Conservation (phyloP, 495 filamentous ascomycete species). For the Niebla homalea region DNA sequence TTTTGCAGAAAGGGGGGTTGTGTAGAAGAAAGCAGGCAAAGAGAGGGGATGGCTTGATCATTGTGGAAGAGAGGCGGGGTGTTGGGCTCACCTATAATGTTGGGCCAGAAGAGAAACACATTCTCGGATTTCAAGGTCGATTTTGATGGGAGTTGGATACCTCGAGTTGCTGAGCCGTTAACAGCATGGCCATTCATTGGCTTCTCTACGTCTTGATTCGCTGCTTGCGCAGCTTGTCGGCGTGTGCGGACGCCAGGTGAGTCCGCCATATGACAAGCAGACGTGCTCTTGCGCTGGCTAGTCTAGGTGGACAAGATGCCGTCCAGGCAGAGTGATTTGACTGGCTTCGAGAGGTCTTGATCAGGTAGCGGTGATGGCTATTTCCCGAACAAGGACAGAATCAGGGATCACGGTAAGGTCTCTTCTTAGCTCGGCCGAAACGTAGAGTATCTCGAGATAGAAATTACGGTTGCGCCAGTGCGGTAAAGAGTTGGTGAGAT, state of each 20-base stretch:
- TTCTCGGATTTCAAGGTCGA: constrained; percentile 49
- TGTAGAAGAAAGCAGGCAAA: too few species aligned
- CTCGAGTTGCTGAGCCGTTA: constrained; percentile 6
- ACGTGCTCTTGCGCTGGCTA: too few species aligned
- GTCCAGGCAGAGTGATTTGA: too few species aligned
- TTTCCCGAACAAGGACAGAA: too few species aligned
- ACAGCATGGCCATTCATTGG: constrained; percentile 7
- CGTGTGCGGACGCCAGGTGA: constrained; percentile 5
- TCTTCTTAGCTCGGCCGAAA: too few species aligned
- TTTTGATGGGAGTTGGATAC: background rate
- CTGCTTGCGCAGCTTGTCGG: constrained; percentile 8
- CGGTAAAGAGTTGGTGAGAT: too few species aligned
- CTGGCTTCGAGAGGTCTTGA: too few species aligned
- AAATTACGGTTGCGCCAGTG: too few species aligned
- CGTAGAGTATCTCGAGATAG: too few species aligned
- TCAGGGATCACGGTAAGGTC: too few species aligned
- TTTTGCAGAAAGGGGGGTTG: background rate
- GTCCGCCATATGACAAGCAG: background rate
- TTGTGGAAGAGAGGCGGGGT: background rate
- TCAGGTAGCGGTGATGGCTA: too few species aligned
- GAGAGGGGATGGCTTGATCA: background rate
- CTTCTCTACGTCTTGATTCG: constrained; percentile 3
- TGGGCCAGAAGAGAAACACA: constrained; percentile 90
- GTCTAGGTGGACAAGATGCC: too few species aligned
- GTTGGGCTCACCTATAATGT: constrained; percentile 64